Evolutionary conservation across 305 asterid genomes (phyloP), one percentile per base, ranked within the genome.

Genomic region (Ajuga reptans): DNA sequence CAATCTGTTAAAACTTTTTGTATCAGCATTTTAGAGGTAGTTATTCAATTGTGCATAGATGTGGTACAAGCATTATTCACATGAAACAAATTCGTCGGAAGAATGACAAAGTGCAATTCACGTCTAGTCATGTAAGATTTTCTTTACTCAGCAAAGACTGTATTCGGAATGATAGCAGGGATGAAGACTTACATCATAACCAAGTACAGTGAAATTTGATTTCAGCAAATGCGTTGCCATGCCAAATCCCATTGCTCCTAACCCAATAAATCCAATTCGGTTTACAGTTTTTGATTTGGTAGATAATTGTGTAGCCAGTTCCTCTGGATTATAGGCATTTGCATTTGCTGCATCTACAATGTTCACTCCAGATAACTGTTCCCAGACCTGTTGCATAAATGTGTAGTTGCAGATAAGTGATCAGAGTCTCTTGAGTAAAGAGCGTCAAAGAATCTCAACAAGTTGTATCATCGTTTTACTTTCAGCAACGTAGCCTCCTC

Each of bases 211-310:
- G 82, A 87, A 90, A 72, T 88, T 81, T 65, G 96, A 90, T 77
- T 86, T 87, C 80, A 92, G 75, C 74, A 92, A 84, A 75, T 90
- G 96, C 51, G 91, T 90, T 62, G 98, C 98, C 97, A 92, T 92
- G 85, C 98, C 98, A 81, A 90, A 88, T 67, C 98, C 98, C 98
- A 92, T 92, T 62, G 98, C 97, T 79, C 98, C 98, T 72, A 92
- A 90, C 71, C 98, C 98, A 77, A 92, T 87, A 78, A 92, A 92
- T 77, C 96, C 98, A 42, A 90, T 84, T 71, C 83, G 79, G 72
- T 88, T 83, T 56, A 79, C 85, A 52, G 81, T 71, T 80, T 84
- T 81, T 43, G 96, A 88, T 53, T 83, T 83, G 56, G 82, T 67
- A 76, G 86, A 71, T 74, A 84, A 75, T 74, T 84, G 84, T 69